Base-by-base conservation (phyloP, 306 rosid species). In the Lathyrus tuberosus region DNA sequence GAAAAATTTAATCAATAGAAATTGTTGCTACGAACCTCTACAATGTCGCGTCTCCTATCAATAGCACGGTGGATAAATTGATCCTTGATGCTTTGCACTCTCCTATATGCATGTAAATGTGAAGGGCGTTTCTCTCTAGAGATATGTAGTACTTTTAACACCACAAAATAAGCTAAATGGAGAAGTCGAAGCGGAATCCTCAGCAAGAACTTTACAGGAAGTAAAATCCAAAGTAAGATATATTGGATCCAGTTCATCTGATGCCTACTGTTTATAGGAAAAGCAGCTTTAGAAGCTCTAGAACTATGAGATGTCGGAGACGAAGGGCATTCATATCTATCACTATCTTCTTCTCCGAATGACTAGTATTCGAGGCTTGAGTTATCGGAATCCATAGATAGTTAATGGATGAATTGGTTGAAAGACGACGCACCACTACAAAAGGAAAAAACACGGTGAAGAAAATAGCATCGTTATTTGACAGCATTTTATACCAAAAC, bases 361-460 rank as follows among this genome's bases (percentile, higher is more conserved):
- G 84, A 82, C 48, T 84, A 82, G 75, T 85, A 81, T 20, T 81
- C 97, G 12, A 48, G 40, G 67, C 85, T 85, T 20, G 98, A 92
- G 67, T 84, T 62, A 84, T 88, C 96, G 31, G 96, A 86, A 83
- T 86, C 98, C 91, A 90, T 77, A 46, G 98, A 85, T 57, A 93
- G 85, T 64, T 93, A 96, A 51, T 90, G 91, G 58, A 93, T 83
- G 67, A 90, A 83, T 66, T 79, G 90, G 71, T 93, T 93, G 91
- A 93, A 93, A 67, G 97, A 90, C 38, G 98, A 93, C 64, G 87
- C 98, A 0, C 98, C 97, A 74, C 98, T 93, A 51, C 60, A 62
- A 69, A 81, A 18, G 81, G 57, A 72, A 59, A 69, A 78, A 17
- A 82, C 41, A 76, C 78, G 31, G 18, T 52, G 40, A 82, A 68